Evolutionary conservation across 345 rosid genomes (phyloP), one percentile per base, ranked within the genome.

Genomic region (Moringa oleifera): DNA sequence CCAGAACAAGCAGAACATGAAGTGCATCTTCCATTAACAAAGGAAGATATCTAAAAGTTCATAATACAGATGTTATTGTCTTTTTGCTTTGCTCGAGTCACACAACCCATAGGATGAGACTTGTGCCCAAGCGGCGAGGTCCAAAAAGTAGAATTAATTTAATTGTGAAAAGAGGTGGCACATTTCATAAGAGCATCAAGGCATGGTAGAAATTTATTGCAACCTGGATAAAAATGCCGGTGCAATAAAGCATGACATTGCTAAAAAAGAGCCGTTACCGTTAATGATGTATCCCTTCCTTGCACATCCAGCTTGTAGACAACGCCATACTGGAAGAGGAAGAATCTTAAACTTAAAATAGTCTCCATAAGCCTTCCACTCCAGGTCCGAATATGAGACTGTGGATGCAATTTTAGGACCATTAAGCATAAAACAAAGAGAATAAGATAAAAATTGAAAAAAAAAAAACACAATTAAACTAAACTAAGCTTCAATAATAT

Each of bases 341-440:
- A 94, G 79, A 94, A 94, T 61, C 99, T 66, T 46, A 86, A 68
- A 70, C 97, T 85, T 73, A 94, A 80, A 23, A 94, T 62, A 4
- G 96, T 90, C 80, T 94, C 99, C 71, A 87, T 37, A 71, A 94
- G 80, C 83, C 99, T 83, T 69, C 99, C 99, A 45, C 89, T 50
- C 25, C 85, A 57, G 31, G 90, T 90, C 57, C 94, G 88, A 57
- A 94, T 90, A 73, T 90, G 99, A 31, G 85, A 79, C 98, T 93
- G 88, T 61, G 65, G 25, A 71, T 41, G 46, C 46, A 73, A 63
- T 31, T 41, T 51, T 18, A 41, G 11, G 28, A 62, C 28, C 47
- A 57, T 51, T 53, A 68, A 36, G 37, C 37, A 33, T 33, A 11
- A 33, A 5, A 4, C 11, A 17, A 53, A n/a, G 24, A 62, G 31